These are phyloP conservation scores for Candida morakotiae DNA, from an alignment of 805 yeast genomes.

Conservation along the genomic window DNA sequence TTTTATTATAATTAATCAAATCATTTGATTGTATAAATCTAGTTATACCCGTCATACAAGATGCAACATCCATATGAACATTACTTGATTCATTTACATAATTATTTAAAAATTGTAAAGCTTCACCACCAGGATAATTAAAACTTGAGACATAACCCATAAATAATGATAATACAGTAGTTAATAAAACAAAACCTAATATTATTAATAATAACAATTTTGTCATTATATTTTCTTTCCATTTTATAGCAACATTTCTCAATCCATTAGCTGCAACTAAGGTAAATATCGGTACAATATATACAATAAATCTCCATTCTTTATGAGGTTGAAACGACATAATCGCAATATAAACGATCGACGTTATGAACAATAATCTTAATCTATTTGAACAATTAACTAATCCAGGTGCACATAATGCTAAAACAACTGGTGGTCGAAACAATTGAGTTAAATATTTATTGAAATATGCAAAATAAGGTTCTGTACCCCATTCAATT, in stretches of 20 bases:
- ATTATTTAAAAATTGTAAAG: conserved; percentile 52
- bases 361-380: conserved; percentile 46
- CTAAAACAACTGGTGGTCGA: conserved; percentile 43
- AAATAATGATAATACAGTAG: conserved; percentile 38
- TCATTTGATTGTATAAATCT: conserved; percentile 62
- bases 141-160: conserved; percentile 61
- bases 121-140: conserved; percentile 90
- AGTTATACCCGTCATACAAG: conserved; percentile 87
- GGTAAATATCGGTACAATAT: conserved; percentile 66
- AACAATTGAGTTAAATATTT: conserved; percentile 38
- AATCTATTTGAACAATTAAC: conserved; percentile 38
- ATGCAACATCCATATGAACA: conserved; percentile 73
- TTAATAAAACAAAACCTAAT: conserved; percentile 22
- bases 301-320: conserved; percentile 88
- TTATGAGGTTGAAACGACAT: conserved; percentile 87
- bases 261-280: conserved; percentile 63
- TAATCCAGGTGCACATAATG: conserved; percentile 30
- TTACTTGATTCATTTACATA: conserved; percentile 24
- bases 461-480: conserved; percentile 63
- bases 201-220: conserved; percentile 26
- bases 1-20: conserved; percentile 60
- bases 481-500: conserved; percentile 80
- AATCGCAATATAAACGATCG: conserved; percentile 51
- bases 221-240: conserved; percentile 15
- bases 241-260: conserved; percentile 20